Evolutionary conservation across 768 basidiomycete genomes (phyloP).

Genomic region (Mycena rebaudengoi): DNA sequence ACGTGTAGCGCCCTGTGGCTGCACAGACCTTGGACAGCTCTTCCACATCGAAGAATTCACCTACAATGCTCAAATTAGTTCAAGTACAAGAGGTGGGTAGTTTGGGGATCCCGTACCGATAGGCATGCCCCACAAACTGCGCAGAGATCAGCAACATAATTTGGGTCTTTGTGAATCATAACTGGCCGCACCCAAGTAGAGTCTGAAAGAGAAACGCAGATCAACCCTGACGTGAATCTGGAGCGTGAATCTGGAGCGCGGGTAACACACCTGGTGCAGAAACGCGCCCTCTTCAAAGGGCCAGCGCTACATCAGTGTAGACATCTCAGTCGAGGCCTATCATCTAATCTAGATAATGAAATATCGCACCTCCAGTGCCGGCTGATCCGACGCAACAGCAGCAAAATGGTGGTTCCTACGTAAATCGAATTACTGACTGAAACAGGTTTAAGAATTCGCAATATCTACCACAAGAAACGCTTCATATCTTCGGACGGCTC

Average conservation of each 20-base stretch:
- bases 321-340: conserved; percentile 12
- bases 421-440: conserved; percentile 1
- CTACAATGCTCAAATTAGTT: conserved; percentile 37
- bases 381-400: conserved; percentile 73
- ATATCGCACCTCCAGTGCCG: conserved; percentile 63
- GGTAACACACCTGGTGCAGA: conserved; percentile 65
- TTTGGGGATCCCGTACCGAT: conserved; percentile 53
- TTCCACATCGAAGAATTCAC: conserved; percentile 79
- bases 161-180: no score
- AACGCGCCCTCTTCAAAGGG: conserved; percentile 53
- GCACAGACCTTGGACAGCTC: conserved; percentile 63
- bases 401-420: conserved; percentile 80
- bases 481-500: conserved; percentile 78
- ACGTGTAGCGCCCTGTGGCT: conserved; percentile 68
- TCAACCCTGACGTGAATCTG: no score
- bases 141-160: no score
- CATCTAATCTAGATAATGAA: conserved; percentile 10
- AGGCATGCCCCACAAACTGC: conserved; percentile 81
- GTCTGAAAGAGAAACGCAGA: no score
- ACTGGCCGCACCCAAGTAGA: conserved; percentile 61
- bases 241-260: not conserved
- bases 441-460: not conserved
- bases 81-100: not conserved
- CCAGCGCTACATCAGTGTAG: conserved; percentile 63
- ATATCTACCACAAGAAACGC: conserved; percentile 68